Evolutionary conservation across 306 rosid species (phyloP).

Genomic region (Betula pendula): DNA sequence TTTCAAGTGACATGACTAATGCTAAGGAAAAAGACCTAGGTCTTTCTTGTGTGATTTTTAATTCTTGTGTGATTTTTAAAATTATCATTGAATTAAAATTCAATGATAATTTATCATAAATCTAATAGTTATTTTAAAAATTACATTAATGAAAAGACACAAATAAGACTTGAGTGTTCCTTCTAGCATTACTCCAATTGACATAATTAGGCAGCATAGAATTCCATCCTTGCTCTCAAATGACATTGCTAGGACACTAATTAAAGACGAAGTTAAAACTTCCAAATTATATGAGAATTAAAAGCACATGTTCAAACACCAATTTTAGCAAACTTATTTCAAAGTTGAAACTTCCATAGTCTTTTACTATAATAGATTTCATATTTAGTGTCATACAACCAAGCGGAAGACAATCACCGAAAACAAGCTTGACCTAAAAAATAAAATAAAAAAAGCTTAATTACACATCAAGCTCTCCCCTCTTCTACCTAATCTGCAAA

Average conservation of each 20-base stretch:
- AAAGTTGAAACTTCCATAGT: neutral
- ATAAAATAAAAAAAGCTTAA: neutral
- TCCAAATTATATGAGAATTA: neutral
- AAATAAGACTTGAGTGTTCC: too few species aligned
- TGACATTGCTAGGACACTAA: neutral
- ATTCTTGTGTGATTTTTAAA: too few species aligned
- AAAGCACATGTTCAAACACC: neutral
- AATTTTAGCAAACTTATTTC: neutral
- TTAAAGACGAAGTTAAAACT: neutral
- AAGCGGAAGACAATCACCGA: neutral
- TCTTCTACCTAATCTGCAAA: conserved; percentile 21
- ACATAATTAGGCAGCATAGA: too few species aligned
- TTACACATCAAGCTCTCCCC: conserved; percentile 37
- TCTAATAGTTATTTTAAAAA: too few species aligned
- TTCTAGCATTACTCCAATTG: too few species aligned
- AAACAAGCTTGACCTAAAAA: conserved; percentile 28
- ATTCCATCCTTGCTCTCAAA: neutral
- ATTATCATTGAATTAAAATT: too few species aligned
- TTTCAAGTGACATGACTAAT: too few species aligned
- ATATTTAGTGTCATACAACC: neutral
- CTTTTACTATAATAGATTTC: neutral
- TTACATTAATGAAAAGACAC: too few species aligned
- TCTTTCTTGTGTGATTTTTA: too few species aligned
- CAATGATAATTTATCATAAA: too few species aligned
- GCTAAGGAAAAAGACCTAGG: too few species aligned